Evolutionary conservation across 2,329 filamentous ascomycete species (phyloP), one percentile per base, ranked within the genome.

Genomic region (Ceratocystis ficicola): DNA sequence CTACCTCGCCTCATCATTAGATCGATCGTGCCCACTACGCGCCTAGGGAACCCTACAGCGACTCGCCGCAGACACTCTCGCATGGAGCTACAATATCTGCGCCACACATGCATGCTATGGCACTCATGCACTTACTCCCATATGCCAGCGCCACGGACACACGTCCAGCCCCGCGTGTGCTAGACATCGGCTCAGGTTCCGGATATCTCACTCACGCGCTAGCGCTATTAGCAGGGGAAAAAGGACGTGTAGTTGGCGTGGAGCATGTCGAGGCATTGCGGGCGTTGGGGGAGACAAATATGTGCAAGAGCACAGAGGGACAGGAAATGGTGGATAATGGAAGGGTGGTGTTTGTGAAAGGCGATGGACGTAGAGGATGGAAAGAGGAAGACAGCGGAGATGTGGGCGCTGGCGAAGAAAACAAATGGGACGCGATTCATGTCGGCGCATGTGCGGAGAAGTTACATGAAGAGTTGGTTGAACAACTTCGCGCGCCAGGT

Each of bases 11-110:
- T 67, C 60, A 30, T 25, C 20, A 7, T 8, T 70, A 91, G 86
- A 90, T 97, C 73, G 93, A 99, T 75, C 85, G 94, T 68, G 91
- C 83, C 0, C 83, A 97, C 76, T 97, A 93, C 76, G 83, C 88
- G 15, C 88, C 89, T 2, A 72, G 75, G 0, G 74, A 74, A 8
- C 85, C 94, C 2, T 97, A 97, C 73, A 74, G 79, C 66, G 82
- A 84, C 74, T 77, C 76, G 0, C 82, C 81, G 0, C 81, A 84
- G 69, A 70, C 76, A 67, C 83, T 85, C 74, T 81, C 82, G 68
- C 75, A 83, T 73, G 69, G 69, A 5, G 82, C 80, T 55, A 84
- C 82, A 71, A 85, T 85, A 69, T 81, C 78, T 1, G 82, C 82
- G 1, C 82, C 82, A 32, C 82, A 85, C 74, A 85, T 85, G 82